These are phyloP conservation scores for Eutrema salsugineum DNA, from an alignment of 441 rosid species.

Conservation along the genomic window DNA sequence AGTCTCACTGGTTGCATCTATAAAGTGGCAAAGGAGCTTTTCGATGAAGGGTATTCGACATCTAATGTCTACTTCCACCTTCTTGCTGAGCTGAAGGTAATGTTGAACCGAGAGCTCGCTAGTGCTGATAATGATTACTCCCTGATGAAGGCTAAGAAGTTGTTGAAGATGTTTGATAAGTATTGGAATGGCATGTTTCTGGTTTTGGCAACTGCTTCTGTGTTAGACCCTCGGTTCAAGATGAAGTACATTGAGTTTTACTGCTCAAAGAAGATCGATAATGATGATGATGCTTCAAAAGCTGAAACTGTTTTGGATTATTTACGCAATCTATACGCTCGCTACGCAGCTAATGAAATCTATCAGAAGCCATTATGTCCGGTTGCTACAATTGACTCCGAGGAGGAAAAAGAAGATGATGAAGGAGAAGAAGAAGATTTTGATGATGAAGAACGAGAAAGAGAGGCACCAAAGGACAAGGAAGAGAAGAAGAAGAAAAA, in stretches of 20 bases:
- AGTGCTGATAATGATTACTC: conserved; percentile 51
- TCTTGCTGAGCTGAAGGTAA: conserved; percentile 56
- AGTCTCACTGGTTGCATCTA: conserved; percentile 52
- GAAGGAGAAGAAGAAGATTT: not conserved
- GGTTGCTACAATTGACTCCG: not conserved
- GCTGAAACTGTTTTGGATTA: conserved; percentile 21
- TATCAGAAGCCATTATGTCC: conserved; percentile 8
- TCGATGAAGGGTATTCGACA: conserved; percentile 44
- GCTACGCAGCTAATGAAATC: conserved; percentile 17
- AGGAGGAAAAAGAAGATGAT: not conserved
- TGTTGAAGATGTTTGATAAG: conserved; percentile 45
- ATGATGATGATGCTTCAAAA: conserved; percentile 47
- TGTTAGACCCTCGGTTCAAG: conserved; percentile 83
- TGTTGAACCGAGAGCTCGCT: conserved; percentile 53
- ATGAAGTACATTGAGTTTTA: conserved; percentile 74
- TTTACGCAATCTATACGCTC: conserved; percentile 4
- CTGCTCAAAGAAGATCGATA: conserved; percentile 57
- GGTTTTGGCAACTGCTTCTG: conserved; percentile 66
- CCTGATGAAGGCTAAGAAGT: conserved; percentile 43
- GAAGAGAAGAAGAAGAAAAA: conserved; percentile 4
- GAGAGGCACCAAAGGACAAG: not conserved
- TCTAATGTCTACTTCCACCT: conserved; percentile 60
- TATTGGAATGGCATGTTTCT: conserved; percentile 79
- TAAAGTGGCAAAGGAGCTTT: conserved; percentile 60
- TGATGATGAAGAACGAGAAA: not conserved